These are phyloP conservation scores for Fusarium kyushuense DNA, from an alignment of 2,329 filamentous ascomycete genomes.

Conservation along the genomic window DNA sequence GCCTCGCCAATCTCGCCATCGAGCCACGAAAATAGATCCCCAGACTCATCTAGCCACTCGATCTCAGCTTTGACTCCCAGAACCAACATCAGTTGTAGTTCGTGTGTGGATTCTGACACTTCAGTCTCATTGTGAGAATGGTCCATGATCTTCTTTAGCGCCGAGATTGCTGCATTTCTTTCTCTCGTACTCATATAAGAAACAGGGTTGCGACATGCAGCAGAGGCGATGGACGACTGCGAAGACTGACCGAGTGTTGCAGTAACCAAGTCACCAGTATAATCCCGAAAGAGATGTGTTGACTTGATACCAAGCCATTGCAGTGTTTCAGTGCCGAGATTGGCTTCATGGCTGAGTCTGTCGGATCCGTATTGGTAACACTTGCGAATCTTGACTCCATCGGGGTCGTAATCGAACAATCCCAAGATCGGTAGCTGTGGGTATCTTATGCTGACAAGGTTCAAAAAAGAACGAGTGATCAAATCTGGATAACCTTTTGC, in stretches of 20 bases:
- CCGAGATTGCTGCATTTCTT: conserved; percentile 65
- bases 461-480: conserved; percentile 74
- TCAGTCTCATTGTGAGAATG: conserved; percentile 46
- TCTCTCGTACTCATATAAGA: conserved; percentile 65
- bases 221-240: conserved; percentile 44
- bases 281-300: conserved; percentile 53
- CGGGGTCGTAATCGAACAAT: conserved; percentile 80
- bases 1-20: conserved; percentile 54
- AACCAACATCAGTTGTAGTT: conserved; percentile 80
- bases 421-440: conserved; percentile 69
- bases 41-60: conserved; percentile 72
- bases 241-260: conserved; percentile 21
- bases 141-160: conserved; percentile 61
- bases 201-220: conserved; percentile 47
- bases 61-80: conserved; percentile 83
- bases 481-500: conserved; percentile 88
- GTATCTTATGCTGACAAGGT: conserved; percentile 60
- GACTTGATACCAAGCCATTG: conserved; percentile 73
- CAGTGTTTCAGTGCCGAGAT: conserved; percentile 63
- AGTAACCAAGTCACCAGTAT: background rate
- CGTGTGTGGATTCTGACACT: conserved; percentile 59
- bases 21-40: conserved; percentile 64
- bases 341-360: conserved; percentile 69
- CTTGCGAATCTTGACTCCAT: conserved; percentile 78
- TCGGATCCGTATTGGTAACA: conserved; percentile 80